These are phyloP conservation scores for Fusarium miscanthi DNA, from an alignment of 2,329 filamentous ascomycete genomes.

Conservation along the genomic window DNA sequence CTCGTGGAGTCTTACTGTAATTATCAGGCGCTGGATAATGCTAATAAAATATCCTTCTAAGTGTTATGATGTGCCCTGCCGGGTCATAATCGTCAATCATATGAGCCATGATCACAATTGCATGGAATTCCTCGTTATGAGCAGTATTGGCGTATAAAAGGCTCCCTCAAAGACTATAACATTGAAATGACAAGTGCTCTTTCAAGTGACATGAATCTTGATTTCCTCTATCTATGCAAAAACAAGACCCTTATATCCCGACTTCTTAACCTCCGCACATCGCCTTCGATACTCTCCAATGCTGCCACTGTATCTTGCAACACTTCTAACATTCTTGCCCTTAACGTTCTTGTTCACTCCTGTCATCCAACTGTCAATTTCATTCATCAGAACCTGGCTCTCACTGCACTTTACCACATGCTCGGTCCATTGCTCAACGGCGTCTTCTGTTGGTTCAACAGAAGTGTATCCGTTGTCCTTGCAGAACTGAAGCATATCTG, in stretches of 20 bases:
- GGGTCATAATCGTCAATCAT: too few species aligned
- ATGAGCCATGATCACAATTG: too few species aligned
- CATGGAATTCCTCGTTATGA: too few species aligned
- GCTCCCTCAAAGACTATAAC: not conserved
- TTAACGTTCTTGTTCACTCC: conserved; percentile 65
- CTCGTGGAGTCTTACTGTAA: rapidly evolving
- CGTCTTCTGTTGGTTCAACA: conserved; percentile 10
- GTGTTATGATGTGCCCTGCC: rapidly evolving
- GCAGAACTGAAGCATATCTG: conserved; percentile 25
- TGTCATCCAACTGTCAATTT: conserved; percentile 63
- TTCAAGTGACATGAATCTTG: not conserved
- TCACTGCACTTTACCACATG: conserved; percentile 59
- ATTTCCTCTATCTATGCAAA: conserved; percentile 7
- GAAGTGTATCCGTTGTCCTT: conserved; percentile 15
- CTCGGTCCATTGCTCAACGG: conserved; percentile 44
- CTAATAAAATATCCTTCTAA: rapidly evolving
- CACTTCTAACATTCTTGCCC: conserved; percentile 55
- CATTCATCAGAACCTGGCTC: conserved; percentile 51
- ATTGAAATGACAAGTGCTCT: rapidly evolving
- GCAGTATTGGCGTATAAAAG: rapidly evolving
- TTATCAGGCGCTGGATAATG: rapidly evolving
- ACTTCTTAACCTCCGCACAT: conserved; percentile 11
- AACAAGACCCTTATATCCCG: conserved; percentile 1
- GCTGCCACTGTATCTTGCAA: conserved; percentile 43
- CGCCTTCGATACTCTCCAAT: conserved; percentile 27